phyloP scores from a whole-genome alignment of 257 asterid genomes.

The Nyctanthes arbortristis region DNA sequence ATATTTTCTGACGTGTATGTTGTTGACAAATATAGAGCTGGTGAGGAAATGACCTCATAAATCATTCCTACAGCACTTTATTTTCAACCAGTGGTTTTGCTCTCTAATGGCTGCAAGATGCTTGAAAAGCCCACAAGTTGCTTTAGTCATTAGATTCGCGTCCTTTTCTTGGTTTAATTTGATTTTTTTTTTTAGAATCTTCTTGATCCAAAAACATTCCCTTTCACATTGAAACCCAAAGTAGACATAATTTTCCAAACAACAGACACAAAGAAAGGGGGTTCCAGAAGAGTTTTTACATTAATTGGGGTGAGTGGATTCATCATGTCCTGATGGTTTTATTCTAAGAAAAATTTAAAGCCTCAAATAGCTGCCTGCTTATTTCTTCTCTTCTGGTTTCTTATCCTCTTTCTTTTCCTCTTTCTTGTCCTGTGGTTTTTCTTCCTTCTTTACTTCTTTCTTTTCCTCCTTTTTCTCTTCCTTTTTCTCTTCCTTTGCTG shows the following conservation, averaged over 20 bases:
- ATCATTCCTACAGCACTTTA: neutral
- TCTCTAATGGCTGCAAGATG: constrained; percentile 17
- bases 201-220: neutral
- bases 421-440: constrained; percentile 25
- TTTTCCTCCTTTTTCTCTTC: constrained; percentile 33
- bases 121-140: constrained; percentile 22
- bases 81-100: neutral
- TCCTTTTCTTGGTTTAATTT: neutral
- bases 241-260: neutral
- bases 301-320: too few species aligned
- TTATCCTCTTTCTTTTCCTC: constrained; percentile 32
- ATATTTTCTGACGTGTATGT: neutral
- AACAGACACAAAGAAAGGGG: neutral
- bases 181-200: neutral
- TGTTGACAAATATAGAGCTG: neutral
- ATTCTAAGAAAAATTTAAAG: neutral
- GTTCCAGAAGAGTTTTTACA: neutral
- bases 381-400: constrained; percentile 19
- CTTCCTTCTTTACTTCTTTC: constrained; percentile 34
- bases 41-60: neutral
- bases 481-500: constrained; percentile 55
- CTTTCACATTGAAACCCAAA: neutral
- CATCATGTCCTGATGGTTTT: constrained; percentile 4
- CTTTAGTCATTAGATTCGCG: constrained; percentile 2
- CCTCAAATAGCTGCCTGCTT: neutral